Evolutionary conservation across 2,329 filamentous ascomycete genomes (phyloP).

Genomic region (Botryosphaeria agaves): DNA sequence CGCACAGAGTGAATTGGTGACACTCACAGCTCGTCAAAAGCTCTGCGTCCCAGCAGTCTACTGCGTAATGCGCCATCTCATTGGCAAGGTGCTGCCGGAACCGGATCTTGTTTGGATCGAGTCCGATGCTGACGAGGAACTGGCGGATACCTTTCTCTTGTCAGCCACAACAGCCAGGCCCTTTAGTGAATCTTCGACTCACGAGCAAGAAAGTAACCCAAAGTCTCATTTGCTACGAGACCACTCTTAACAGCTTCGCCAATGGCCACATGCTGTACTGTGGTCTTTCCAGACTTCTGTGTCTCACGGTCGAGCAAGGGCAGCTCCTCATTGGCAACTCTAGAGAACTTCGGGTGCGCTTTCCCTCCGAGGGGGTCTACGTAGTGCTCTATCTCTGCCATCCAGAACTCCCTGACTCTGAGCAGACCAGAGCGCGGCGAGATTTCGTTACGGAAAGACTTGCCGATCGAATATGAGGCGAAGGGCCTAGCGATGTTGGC

Average conservation of each 20-base stretch:
- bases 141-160: no score
- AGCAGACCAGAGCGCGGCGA: slow-evolving; percentile 82
- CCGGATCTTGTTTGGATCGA: slow-evolving; percentile 74
- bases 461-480: slow-evolving; percentile 90
- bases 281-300: slow-evolving; percentile 73
- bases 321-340: slow-evolving; percentile 71
- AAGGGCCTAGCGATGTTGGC: no score
- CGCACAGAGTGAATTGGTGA: no score
- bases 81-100: slow-evolving; percentile 96
- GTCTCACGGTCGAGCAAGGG: slow-evolving; percentile 69
- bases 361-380: slow-evolving; percentile 91
- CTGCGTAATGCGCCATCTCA: slow-evolving; percentile 85
- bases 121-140: slow-evolving; percentile 76
- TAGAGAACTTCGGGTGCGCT: slow-evolving; percentile 76
- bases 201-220: slow-evolving; percentile 94
- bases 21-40: no score
- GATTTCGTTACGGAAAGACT: slow-evolving; percentile 97
- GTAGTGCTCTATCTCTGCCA: slow-evolving; percentile 98
- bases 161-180: no score
- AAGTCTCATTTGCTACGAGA: slow-evolving; percentile 89
- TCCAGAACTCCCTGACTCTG: slow-evolving; percentile 89
- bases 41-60: slow-evolving; percentile 97
- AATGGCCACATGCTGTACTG: slow-evolving; percentile 55
- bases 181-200: no score
- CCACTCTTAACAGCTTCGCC: slow-evolving; percentile 70